Evolutionary conservation across 2,329 filamentous ascomycete genomes (phyloP).

Genomic region (Fusarium musae): DNA sequence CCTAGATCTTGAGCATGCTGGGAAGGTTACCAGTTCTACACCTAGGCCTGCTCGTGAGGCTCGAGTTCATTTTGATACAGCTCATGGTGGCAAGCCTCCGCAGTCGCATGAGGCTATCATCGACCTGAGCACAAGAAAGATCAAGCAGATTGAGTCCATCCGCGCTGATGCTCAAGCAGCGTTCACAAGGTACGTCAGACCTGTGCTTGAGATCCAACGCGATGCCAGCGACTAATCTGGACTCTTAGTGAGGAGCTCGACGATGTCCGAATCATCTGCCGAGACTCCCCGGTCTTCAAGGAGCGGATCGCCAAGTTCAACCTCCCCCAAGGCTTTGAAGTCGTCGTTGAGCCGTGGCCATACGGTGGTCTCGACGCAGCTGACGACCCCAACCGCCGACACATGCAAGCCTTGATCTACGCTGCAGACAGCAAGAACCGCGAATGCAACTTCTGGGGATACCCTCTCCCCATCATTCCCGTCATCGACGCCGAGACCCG

Average conservation of each 20-base stretch:
- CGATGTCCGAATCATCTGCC: background rate
- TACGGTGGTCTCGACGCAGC: conserved; percentile 45
- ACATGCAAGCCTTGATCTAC: conserved; percentile 50
- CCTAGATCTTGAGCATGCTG: background rate
- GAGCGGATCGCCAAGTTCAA: conserved; percentile 26
- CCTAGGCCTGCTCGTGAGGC: background rate
- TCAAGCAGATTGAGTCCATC: background rate
- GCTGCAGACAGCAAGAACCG: conserved; percentile 46
- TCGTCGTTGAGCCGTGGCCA: conserved; percentile 50
- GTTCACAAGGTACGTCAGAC: background rate
- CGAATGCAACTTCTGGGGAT: conserved; percentile 67
- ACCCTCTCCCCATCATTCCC: conserved; percentile 61
- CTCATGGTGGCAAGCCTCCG: background rate
- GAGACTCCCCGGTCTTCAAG: background rate
- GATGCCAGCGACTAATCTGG: background rate
- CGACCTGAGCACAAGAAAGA: accelerated
- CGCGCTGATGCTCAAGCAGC: background rate
- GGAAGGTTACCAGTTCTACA: accelerated
- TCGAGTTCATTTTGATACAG: background rate
- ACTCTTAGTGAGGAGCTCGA: background rate
- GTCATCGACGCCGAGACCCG: conserved; percentile 50
- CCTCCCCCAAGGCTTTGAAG: conserved; percentile 45
- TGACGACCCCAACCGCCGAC: conserved; percentile 44
- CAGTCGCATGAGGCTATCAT: background rate
- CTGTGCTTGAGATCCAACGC: too few species aligned